Conservation (phyloP, 1,284 basidiomycete genomes). For the Cutaneotrichosporon arboriforme region DNA sequence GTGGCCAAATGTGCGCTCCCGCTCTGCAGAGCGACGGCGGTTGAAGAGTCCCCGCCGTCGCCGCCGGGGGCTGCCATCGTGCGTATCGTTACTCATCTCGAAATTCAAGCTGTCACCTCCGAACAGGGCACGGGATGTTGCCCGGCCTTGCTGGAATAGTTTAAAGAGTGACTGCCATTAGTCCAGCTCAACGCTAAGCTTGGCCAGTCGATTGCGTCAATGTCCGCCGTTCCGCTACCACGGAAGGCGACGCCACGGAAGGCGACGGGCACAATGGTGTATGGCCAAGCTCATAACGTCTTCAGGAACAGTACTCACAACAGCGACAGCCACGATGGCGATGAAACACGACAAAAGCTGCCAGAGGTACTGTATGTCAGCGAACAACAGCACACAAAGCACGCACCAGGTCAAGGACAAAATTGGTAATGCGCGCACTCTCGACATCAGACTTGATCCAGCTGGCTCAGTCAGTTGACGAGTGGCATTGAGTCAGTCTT, state of each 20-base stretch:
- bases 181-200: no score
- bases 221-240: no score
- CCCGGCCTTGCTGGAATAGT: conserved; percentile 29
- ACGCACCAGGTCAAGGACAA: conserved; percentile 28
- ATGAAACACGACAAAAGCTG: conserved; percentile 29
- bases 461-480: conserved; percentile 6
- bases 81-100: conserved; percentile 14
- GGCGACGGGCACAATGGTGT: no score
- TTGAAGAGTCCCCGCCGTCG: neutral
- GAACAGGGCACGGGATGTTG: conserved; percentile 25
- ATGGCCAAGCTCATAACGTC: no score
- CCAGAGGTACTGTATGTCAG: conserved; percentile 29
- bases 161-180: conserved; percentile 22
- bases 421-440: conserved; percentile 15
- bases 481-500: neutral
- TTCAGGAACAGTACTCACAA: conserved; percentile 14
- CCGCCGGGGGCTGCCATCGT: conserved; percentile 16
- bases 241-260: no score
- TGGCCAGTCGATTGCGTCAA: no score
- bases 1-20: conserved; percentile 9
- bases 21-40: conserved; percentile 3
- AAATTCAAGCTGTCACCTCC: conserved; percentile 19
- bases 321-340: conserved; percentile 22
- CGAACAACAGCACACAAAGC: neutral
- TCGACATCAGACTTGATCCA: conserved; percentile 14